Percentiles rank a stretch among this genome's conserved stretches.
Conservation (phyloP, 495 filamentous ascomycete genomes). For the Pyrenula aspistea region DNA sequence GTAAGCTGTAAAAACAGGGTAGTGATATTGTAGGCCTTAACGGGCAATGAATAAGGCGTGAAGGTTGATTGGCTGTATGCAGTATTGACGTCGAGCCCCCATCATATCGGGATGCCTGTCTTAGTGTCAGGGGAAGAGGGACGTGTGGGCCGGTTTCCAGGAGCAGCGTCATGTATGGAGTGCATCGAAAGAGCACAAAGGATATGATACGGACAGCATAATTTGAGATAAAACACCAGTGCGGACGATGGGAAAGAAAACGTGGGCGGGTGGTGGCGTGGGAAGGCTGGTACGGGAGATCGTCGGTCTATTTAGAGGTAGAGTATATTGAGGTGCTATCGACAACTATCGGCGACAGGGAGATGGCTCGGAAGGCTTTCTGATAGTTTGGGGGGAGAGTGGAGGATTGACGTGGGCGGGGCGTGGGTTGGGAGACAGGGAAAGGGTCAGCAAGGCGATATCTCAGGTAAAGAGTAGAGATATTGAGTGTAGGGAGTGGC, state of each 20-base stretch:
- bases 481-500: no score
- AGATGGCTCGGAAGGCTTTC: not conserved
- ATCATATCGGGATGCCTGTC: not conserved
- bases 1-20: no score
- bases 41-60: no score
- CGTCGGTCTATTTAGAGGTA: not conserved
- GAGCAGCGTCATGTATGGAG: no score
- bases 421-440: not conserved
- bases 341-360: not conserved
- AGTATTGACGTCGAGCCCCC: not conserved
- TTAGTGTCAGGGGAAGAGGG: not conserved
- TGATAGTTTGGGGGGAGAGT: not conserved
- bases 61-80: not conserved
- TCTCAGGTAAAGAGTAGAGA: no score
- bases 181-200: no score
- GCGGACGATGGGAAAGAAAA: not conserved
- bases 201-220: no score
- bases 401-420: not conserved
- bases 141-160: not conserved
- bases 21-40: no score
- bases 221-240: not conserved
- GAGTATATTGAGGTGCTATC: not conserved
- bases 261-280: not conserved
- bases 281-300: not conserved
- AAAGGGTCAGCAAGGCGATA: not conserved